These are phyloP conservation scores for Phytophthora cryptogea DNA, from an alignment of 352 stramenopile genomes.

Conservation along the genomic window DNA sequence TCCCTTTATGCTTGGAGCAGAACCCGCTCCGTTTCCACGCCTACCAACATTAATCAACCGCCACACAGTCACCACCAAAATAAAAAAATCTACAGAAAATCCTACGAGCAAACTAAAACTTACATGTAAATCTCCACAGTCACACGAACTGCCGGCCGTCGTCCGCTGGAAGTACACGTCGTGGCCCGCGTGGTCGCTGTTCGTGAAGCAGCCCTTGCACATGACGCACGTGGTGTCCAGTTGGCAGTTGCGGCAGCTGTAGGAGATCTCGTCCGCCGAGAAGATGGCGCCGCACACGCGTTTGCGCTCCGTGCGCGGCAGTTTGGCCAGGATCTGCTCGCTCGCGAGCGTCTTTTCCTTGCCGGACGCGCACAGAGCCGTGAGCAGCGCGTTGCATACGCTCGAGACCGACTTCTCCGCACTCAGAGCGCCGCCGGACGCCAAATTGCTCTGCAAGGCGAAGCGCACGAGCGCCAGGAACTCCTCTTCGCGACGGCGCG, in stretches of 20 bases:
- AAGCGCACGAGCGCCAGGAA: conserved; percentile 59
- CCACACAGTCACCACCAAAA: conserved; percentile 6
- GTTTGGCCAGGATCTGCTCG: conserved; percentile 64
- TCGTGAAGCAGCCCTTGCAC: conserved; percentile 86
- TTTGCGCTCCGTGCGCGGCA: conserved; percentile 65
- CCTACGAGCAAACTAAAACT: conserved; percentile 11
- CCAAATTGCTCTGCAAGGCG: conserved; percentile 46
- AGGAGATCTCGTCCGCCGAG: conserved; percentile 83
- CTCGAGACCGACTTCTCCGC: conserved; percentile 18
- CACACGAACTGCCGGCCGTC: conserved; percentile 84
- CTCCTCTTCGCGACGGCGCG: conserved; percentile 46
- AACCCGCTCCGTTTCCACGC: conserved; percentile 82
- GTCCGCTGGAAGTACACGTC: conserved; percentile 90
- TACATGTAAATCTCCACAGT: conserved; percentile 85
- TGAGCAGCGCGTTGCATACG: conserved; percentile 60
- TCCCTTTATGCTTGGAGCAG: conserved; percentile 77
- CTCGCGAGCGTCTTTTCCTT: conserved; percentile 57
- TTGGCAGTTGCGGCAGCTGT: conserved; percentile 89
- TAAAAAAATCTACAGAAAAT: neutral
- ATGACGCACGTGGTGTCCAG: conserved; percentile 86
- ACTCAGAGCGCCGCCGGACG: conserved; percentile 15
- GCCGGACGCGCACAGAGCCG: conserved; percentile 43
- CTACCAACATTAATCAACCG: too few species aligned
- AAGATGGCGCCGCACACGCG: conserved; percentile 87
- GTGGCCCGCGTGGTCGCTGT: conserved; percentile 78